Evolutionary conservation across 2,329 filamentous ascomycete genomes (phyloP).

Genomic region (Fonsecaea erecta): DNA sequence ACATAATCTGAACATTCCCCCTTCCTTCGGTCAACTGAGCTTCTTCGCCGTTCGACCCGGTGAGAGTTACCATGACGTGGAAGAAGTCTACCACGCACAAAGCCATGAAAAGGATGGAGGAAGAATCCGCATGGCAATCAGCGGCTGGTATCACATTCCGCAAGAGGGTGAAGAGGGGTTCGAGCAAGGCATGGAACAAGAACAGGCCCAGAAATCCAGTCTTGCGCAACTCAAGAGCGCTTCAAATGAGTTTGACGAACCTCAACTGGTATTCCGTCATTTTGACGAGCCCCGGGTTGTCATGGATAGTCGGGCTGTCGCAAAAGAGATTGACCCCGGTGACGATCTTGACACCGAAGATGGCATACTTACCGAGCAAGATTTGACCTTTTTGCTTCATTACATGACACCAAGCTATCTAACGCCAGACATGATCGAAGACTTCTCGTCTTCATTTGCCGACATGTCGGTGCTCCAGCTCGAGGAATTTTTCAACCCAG

Average conservation of each 20-base stretch:
- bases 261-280: conserved; percentile 64
- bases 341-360: conserved; percentile 53
- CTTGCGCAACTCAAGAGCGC: conserved; percentile 90
- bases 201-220: conserved; percentile 84
- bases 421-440: conserved; percentile 85
- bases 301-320: conserved; percentile 44
- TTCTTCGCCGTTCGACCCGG: conserved; percentile 98
- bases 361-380: conserved; percentile 71
- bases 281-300: conserved; percentile 43
- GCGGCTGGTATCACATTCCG: conserved; percentile 98
- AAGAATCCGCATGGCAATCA: conserved; percentile 90
- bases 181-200: conserved; percentile 84
- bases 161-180: conserved; percentile 93
- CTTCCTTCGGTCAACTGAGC: conserved; percentile 94
- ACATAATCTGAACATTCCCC: conserved; percentile 80
- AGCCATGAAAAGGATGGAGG: conserved; percentile 65
- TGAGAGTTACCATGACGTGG: conserved; percentile 98
- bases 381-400: conserved; percentile 86
- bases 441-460: conserved; percentile 77
- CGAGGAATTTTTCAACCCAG: conserved; percentile 75
- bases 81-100: conserved; percentile 83
- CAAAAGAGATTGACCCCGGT: conserved; percentile 38
- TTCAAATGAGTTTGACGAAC: conserved; percentile 79
- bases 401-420: conserved; percentile 91
- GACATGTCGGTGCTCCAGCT: conserved; percentile 85